phyloP scores from a whole-genome alignment of 148 eudicot genomes.

The Persicaria maculosa region DNA sequence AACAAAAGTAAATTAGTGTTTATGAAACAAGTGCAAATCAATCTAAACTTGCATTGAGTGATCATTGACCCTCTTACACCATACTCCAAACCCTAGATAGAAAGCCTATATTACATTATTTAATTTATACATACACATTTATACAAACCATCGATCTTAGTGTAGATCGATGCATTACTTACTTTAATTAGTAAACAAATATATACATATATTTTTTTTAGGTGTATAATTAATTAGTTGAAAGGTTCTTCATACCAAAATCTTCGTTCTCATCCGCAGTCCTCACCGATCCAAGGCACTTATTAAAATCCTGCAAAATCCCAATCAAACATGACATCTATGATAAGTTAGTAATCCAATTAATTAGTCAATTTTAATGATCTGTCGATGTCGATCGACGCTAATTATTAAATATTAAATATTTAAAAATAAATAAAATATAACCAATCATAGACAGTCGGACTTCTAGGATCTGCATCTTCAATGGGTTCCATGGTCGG shows the following conservation, averaged over 20 bases:
- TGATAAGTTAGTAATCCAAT: neutral
- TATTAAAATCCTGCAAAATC: conserved; percentile 51
- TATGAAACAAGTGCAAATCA: neutral
- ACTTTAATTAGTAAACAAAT: neutral
- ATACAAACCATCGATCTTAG: no score
- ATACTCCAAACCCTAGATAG: conserved; percentile 4
- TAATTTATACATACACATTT: neutral
- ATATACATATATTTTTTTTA: neutral
- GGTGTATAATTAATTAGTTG: neutral
- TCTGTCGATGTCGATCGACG: neutral
- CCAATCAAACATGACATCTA: neutral
- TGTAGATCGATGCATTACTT: no score
- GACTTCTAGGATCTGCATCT: conserved; percentile 24
- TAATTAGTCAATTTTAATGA: no score
- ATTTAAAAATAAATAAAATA: neutral
- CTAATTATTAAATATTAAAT: neutral
- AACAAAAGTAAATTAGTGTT: neutral
- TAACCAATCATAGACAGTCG: conserved; percentile 63
- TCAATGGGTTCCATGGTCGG: conserved; percentile 22
- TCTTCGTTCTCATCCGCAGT: conserved; percentile 8
- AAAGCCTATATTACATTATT: neutral
- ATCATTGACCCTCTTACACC: neutral
- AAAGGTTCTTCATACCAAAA: neutral
- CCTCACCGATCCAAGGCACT: conserved; percentile 69
- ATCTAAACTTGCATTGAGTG: neutral